Evolutionary conservation across 2,329 filamentous ascomycete genomes (phyloP).

Genomic region (Aspergillus ibericus): DNA sequence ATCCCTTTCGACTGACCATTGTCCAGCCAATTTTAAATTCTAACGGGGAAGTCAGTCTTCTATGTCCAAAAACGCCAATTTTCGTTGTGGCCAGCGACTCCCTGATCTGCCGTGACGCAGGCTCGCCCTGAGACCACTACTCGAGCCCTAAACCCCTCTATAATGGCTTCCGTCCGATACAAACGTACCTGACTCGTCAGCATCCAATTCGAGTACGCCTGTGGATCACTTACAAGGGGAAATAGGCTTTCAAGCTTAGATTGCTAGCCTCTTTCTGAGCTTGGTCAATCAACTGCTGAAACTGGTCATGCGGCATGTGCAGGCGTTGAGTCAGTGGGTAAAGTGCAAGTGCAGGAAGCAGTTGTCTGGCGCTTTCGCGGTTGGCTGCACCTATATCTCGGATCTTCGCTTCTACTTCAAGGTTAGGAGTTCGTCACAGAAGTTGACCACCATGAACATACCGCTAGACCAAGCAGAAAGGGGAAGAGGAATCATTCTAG

Average conservation of each 20-base stretch:
- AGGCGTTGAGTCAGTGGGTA: constrained; percentile 47
- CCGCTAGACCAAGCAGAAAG: constrained; percentile 69
- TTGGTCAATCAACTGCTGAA: constrained; percentile 37
- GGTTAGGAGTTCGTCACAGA: constrained; percentile 19
- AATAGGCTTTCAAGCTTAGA: constrained; percentile 44
- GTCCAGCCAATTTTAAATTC: background rate
- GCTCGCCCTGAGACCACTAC: background rate
- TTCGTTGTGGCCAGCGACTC: background rate
- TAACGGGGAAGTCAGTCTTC: background rate
- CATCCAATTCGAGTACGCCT: background rate
- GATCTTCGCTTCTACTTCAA: constrained; percentile 41
- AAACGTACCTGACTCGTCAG: constrained; percentile 42
- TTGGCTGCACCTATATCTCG: constrained; percentile 45
- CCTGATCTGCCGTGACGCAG: background rate
- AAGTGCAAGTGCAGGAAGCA: constrained; percentile 44
- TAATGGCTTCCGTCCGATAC: constrained; percentile 42
- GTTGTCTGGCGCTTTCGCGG: constrained; percentile 35
- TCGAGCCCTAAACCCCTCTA: background rate
- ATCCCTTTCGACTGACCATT: constrained; percentile 1
- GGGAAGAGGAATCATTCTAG: constrained; percentile 64
- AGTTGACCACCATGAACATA: constrained; percentile 39
- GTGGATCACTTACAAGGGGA: constrained; percentile 42
- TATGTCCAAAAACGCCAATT: background rate
- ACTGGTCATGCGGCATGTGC: constrained; percentile 41
- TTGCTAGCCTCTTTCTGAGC: constrained; percentile 42